Percentiles rank a stretch among this genome's conserved stretches.
Conservation (phyloP, 2,329 filamentous ascomycete genomes). For the Penicillium crustosum region DNA sequence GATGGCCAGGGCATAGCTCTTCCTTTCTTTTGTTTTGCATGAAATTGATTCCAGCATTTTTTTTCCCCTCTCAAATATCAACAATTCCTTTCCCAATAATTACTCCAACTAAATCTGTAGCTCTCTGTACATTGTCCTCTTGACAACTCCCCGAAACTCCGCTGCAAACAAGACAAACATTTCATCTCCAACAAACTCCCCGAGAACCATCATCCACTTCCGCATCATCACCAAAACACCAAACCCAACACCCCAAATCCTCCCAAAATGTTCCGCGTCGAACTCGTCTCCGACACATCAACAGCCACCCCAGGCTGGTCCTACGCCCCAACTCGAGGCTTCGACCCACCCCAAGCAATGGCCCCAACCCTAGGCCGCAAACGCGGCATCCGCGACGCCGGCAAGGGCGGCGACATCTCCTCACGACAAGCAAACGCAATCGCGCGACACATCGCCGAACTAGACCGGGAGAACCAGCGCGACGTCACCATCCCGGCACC, state of each 20-base stretch:
- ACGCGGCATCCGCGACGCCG: slow-evolving; percentile 64
- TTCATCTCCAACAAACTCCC: slow-evolving; percentile 7
- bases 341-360: slow-evolving; percentile 57
- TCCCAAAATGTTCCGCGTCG: slow-evolving; percentile 65
- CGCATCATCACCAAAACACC: slow-evolving; percentile 3
- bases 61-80: slow-evolving; percentile 2
- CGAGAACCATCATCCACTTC: neutral
- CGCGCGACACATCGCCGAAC: slow-evolving; percentile 74
- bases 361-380: slow-evolving; percentile 62
- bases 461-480: slow-evolving; percentile 76
- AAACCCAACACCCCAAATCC: neutral
- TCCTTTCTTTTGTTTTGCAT: neutral
- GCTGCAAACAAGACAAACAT: slow-evolving; percentile 25
- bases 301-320: slow-evolving; percentile 82
- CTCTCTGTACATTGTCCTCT: neutral
- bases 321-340: slow-evolving; percentile 76
- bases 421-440: slow-evolving; percentile 82
- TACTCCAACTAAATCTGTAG: neutral
- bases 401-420: slow-evolving; percentile 63
- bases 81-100: neutral
- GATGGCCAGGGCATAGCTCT: neutral
- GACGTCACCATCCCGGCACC: slow-evolving; percentile 72
- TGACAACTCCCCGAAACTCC: neutral
- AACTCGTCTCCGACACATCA: slow-evolving; percentile 73
- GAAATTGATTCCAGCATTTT: neutral